Base-by-base conservation (phyloP, 1,284 basidiomycete species). In the Somion occarium region DNA sequence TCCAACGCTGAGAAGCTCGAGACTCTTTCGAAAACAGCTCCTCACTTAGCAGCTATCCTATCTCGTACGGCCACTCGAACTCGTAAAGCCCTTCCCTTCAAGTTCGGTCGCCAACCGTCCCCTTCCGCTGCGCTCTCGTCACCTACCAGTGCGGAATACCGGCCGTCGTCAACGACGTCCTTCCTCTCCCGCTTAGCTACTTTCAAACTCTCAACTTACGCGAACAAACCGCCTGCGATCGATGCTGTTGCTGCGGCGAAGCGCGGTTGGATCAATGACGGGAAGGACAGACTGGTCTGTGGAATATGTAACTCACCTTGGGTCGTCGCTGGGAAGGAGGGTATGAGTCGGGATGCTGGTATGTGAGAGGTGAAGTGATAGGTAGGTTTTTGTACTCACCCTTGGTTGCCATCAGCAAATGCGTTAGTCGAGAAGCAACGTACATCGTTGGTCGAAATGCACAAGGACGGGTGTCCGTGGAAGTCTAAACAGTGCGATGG, bases 381-480 rank as follows among this genome's bases (percentile, higher is more conserved):
- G 59, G 62, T 68, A 62, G 57, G 55, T 62, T 53, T n/a, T n/a
- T 44, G 19, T 48, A 53, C 56, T 64, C 30, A 63, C 59, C 46
- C n/a, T 39, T 48, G 20, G 22, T 37, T 39, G 19, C 50, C 20
- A 61, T 11, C 58, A 88, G 88, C 82, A 39, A 81, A 77, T 63
- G 63, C 80, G 13, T 70, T 91, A 52, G 69, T 88, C 26, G 85
- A 88, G 63, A 90, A 85, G 60, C 89, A 91, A 62, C 75, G 76
- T 4, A 56, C 62, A 2, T 77, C 76, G 38, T 68, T 91, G 5
- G 78, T 90, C 1, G 76, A 80, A 12, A 75, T 75, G 62, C 89
- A 91, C 63, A 90, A 89, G 63, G 73, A 81, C 48, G 85, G 86
- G 0, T 91, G 88, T 61, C 89, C 89, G 2, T 91, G 89, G 89